Evolutionary conservation across 1,139 yeast species (phyloP), one percentile per base, ranked within the genome.

Genomic region (Suhomyces guaymorum): DNA sequence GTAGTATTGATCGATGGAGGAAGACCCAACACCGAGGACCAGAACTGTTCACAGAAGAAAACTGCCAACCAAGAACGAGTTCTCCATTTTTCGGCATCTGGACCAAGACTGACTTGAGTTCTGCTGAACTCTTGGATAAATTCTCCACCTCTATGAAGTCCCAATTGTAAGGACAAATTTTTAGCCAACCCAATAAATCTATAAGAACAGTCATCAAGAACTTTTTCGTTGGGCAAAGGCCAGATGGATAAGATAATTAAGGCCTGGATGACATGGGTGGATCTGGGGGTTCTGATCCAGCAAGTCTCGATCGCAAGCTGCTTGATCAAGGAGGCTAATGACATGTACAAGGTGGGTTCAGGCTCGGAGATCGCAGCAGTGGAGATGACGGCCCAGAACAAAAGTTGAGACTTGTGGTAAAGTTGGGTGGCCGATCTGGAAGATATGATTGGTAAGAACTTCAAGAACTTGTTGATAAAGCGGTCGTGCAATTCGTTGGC

Each of bases 211-310:
- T 90, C 97, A 61, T 90, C 97, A 42, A 90, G 69, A 7, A 90
- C 95, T 52, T 89, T 90, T 55, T 86, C 94, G 53, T 89, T 89
- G 0, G 97, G 97, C 29, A 90, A 63, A 1, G 97, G 97, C 97
- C 97, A 90, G 21, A 80, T 79, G 13, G 94, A 80, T 25, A 90
- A 68, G 24, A 90, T 82, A 18, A 89, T 64, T 28, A 90, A 66
- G 0, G 96, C 95, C 55, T 90, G 97, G 8, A 90, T 88, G 22
- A 89, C 90, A 55, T 89, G 96, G 0, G 97, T 87, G 4, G 96
- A 86, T 52, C 97, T 70, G 3, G 97, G 96, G 0, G 97, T 89
- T 42, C 90, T 70, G 35, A 88, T 80, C 95, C 96, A 88, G 59
- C 96, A 88, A 0, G 95, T 87, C 53, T 87, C 95, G 41, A 88